Percentiles rank a stretch among this genome's conserved stretches.
phyloP scores from a whole-genome alignment of 2,329 filamentous ascomycete species.

The Hypoxylon sp. region DNA sequence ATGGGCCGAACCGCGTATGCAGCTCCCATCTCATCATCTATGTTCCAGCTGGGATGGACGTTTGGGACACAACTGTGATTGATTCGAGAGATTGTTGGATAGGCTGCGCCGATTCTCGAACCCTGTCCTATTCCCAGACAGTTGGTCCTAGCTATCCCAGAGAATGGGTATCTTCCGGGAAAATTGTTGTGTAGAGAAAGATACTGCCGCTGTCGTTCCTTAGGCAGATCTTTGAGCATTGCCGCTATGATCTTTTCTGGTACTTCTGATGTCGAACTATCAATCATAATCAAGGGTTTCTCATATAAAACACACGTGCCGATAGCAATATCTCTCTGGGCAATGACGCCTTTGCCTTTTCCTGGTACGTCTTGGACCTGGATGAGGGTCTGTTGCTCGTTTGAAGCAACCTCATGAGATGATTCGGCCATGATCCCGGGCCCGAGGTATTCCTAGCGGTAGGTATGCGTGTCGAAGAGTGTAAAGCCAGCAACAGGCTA shows the following conservation, averaged over 20 bases:
- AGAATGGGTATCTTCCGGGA: constrained; percentile 40
- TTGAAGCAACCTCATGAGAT: no score
- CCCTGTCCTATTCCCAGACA: constrained; percentile 15
- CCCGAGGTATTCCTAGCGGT: no score
- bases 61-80: constrained; percentile 49
- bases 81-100: constrained; percentile 45
- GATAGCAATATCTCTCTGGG: neutral
- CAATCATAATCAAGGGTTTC: no score
- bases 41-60: constrained; percentile 44
- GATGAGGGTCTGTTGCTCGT: no score
- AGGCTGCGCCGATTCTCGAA: constrained; percentile 30
- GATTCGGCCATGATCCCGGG: no score
- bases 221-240: constrained; percentile 22
- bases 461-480: no score
- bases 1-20: constrained; percentile 39
- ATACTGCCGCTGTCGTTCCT: constrained; percentile 33
- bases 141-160: constrained; percentile 45
- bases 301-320: neutral
- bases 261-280: no score
- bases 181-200: constrained; percentile 47
- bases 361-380: neutral
- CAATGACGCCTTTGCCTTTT: neutral
- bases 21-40: constrained; percentile 39
- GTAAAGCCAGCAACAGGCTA: no score
- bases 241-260: no score